Evolutionary conservation across 208 protist species (phyloP).

Genomic region (Kentomonas sorsogonicus): DNA sequence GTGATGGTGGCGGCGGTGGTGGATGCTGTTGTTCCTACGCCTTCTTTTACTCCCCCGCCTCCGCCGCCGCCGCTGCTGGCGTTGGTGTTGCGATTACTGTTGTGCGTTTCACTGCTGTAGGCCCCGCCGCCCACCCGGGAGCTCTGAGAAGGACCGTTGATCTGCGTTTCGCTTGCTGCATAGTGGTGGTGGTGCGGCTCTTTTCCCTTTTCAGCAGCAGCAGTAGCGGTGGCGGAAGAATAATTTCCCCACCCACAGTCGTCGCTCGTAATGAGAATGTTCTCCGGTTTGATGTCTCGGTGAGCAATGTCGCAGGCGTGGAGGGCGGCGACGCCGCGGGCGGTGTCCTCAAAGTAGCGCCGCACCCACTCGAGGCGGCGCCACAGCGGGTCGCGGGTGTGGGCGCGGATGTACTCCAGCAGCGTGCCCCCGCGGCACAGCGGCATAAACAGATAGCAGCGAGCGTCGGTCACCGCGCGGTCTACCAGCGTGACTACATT

Average conservation of each 20-base stretch:
- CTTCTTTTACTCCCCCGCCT: background rate
- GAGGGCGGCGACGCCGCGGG: slow-evolving; percentile 49
- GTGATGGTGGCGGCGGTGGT: no score
- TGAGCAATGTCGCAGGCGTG: slow-evolving; percentile 76
- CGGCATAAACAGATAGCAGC: slow-evolving; percentile 83
- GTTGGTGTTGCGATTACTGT: background rate
- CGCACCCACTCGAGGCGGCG: slow-evolving; percentile 16
- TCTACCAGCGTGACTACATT: slow-evolving; percentile 67
- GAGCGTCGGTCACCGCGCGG: slow-evolving; percentile 61
- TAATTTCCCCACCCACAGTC: no score
- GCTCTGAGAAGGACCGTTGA: no score
- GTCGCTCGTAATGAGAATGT: slow-evolving; percentile 66
- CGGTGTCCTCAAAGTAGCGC: slow-evolving; percentile 58
- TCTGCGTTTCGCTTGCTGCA: no score
- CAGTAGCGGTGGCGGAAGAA: no score
- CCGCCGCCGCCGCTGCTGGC: no score
- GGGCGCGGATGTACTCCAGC: slow-evolving; percentile 24
- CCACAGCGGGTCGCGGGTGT: background rate
- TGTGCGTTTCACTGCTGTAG: no score
- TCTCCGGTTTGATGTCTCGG: slow-evolving; percentile 87
- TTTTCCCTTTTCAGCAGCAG: no score
- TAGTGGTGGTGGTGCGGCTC: no score
- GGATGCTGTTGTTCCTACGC: background rate
- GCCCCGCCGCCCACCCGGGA: no score
- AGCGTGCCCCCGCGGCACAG: slow-evolving; percentile 73